phyloP scores from a whole-genome alignment of 2,329 filamentous ascomycete genomes.

The Sporothrix globosa region DNA sequence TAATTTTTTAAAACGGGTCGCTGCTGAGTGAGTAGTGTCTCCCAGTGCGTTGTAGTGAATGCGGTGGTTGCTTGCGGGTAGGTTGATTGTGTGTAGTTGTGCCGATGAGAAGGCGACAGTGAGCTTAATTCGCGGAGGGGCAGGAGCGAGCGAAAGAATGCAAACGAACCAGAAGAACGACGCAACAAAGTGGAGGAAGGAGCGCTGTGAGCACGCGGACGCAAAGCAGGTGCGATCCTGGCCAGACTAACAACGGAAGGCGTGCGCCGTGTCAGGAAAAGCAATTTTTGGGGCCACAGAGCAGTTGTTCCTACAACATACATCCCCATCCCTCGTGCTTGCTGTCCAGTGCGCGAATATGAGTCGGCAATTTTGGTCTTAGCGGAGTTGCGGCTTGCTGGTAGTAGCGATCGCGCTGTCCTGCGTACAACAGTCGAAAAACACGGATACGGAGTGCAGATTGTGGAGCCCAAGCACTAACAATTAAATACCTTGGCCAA shows the following conservation, averaged over 20 bases:
- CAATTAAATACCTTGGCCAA: conserved; percentile 20
- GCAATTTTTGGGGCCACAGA: not conserved
- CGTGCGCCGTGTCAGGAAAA: conserved; percentile 23
- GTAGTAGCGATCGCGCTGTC: not conserved
- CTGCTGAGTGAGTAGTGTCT: conserved; percentile 32
- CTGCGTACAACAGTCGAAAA: conserved; percentile 13
- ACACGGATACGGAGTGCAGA: conserved; percentile 2
- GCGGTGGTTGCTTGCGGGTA: conserved; percentile 20
- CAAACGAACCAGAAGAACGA: not conserved
- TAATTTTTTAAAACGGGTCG: conserved; percentile 37
- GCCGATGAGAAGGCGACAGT: conserved; percentile 23
- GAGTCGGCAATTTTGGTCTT: conserved; percentile 28
- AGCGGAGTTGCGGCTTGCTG: conserved; percentile 24
- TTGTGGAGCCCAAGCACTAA: conserved; percentile 14
- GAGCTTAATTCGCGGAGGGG: conserved; percentile 35
- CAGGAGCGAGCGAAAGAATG: conserved; percentile 6
- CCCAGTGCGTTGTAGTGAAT: conserved; percentile 20
- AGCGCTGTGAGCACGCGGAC: conserved; percentile 18
- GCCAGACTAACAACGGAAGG: conserved; percentile 15
- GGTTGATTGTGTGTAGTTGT: conserved; percentile 25
- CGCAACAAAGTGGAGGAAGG: not conserved
- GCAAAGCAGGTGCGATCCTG: conserved; percentile 15
- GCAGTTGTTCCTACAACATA: not conserved
- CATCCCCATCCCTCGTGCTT: conserved; percentile 4
- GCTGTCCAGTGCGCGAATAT: conserved; percentile 25